phyloP scores from a whole-genome alignment of 2,329 filamentous ascomycete genomes.

The Waltergamsia citrina region DNA sequence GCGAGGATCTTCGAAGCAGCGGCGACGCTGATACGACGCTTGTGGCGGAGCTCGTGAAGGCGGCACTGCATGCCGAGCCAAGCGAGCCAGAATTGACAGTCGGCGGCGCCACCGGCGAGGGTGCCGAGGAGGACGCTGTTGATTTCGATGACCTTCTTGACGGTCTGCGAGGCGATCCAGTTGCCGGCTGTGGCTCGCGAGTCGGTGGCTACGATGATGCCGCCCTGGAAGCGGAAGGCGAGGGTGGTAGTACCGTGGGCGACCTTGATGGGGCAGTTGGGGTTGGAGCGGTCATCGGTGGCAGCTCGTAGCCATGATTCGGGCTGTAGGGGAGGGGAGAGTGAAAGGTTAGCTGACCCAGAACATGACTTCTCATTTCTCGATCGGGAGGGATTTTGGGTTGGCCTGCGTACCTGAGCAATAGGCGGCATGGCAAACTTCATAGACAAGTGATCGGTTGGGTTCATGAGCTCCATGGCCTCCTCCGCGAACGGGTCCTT shows the following conservation, averaged over 20 bases:
- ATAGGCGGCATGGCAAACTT: conserved; percentile 94
- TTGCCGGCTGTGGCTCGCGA: conserved; percentile 94
- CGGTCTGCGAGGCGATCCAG: conserved; percentile 99
- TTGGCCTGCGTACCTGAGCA: conserved; percentile 54
- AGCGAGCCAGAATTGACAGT: conserved; percentile 99
- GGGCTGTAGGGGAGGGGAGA: conserved; percentile 33
- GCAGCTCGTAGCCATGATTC: conserved; percentile 92
- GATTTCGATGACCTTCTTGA: conserved; percentile 99
- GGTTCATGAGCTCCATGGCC: conserved; percentile 64
- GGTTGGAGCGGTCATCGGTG: conserved; percentile 95
- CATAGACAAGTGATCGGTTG: conserved; percentile 68
- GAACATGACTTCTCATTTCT: no score
- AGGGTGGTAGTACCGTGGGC: conserved; percentile 97
- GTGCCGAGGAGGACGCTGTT: conserved; percentile 90
- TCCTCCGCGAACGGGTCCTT: conserved; percentile 68
- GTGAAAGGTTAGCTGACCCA: neutral
- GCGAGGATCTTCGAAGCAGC: conserved; percentile 97
- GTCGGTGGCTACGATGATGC: conserved; percentile 97
- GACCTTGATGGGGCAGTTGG: conserved; percentile 97
- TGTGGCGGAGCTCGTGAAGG: conserved; percentile 97
- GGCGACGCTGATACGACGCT: conserved; percentile 95
- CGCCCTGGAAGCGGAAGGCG: conserved; percentile 95
- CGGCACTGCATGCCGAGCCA: conserved; percentile 99
- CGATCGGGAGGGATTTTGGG: neutral
- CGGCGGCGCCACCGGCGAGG: conserved; percentile 96